A percentile compares a stretch with the other conserved stretches of the same genome.
These are phyloP conservation scores for Camelina neglecta DNA, from an alignment of 345 rosid species.

Conservation along the genomic window DNA sequence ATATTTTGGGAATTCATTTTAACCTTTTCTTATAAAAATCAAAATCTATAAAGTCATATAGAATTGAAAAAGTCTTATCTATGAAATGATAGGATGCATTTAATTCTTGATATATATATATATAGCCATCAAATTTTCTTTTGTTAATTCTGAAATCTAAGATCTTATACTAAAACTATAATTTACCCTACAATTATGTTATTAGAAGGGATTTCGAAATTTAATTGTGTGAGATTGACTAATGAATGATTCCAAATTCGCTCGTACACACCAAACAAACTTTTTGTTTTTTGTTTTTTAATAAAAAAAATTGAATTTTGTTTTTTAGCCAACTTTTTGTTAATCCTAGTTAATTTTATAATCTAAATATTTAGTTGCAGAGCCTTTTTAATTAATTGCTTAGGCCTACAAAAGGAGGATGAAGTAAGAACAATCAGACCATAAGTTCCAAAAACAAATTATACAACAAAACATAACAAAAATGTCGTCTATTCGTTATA, in stretches of 20 bases:
- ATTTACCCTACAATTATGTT: neutral
- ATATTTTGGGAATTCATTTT: neutral
- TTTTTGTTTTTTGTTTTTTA: no score
- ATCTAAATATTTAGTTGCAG: constrained; percentile 1
- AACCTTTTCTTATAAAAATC: neutral
- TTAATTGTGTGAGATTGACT: neutral
- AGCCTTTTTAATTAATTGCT: neutral
- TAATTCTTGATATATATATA: neutral
- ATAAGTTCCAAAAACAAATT: constrained; percentile 13
- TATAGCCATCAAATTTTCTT: neutral
- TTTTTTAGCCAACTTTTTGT: neutral
- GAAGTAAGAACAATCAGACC: neutral
- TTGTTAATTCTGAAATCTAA: neutral
- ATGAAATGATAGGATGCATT: neutral
- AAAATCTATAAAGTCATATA: neutral
- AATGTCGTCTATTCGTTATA: constrained; percentile 9
- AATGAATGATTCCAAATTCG: neutral
- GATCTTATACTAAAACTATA: neutral
- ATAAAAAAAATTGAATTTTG: no score
- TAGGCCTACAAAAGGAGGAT: constrained; percentile 30
- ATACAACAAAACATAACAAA: neutral
- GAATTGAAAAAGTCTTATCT: neutral
- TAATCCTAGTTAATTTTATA: neutral
- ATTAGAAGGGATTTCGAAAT: neutral
- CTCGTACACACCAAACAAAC: no score